Evolutionary conservation across 805 yeast species (phyloP), one percentile per base, ranked within the genome.

Genomic region (Pichia thaimueangensis): DNA sequence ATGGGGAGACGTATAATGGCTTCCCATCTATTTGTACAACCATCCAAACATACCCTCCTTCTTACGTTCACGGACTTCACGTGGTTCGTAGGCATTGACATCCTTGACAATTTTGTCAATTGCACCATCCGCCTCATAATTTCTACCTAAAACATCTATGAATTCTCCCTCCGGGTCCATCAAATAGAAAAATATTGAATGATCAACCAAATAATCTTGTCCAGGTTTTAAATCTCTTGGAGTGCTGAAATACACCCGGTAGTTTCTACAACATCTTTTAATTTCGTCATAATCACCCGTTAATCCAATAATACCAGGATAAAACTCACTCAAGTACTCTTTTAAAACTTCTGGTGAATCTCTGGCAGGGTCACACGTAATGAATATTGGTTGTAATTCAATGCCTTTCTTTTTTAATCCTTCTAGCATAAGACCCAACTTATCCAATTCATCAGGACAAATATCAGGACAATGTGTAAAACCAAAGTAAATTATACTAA

Each of bases 91-190:
- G 2, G 84, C 82, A 48, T 76, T 80, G 33, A 87, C 73, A 53
- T 86, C 89, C 46, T 78, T 78, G 52, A 74, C 73, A 50, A 93
- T 85, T 64, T 85, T 85, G 31, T 73, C 78, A 13, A 80, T 81
- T 22, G 94, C 96, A 47, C 81, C 80, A 17, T 70, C 72, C 21
- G 88, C 89, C 44, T 81, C 86, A 52, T 81, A 86, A 56, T 91
- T 91, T 62, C 95, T 80, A 42, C 98, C 98, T 52, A 91, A 70
- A 6, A 93, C 97, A 60, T 91, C 96, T 37, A 91, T 84, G 58
- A 87, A 93, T 58, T 86, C 79, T 37, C 97, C 98, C 60, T 93
- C 96, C n/a, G 96, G 89, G 60, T 93, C 97, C 97, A 93, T 91
- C 55, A 93, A 69, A 58, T 93, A 93, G 66, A 91, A 91, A 76